phyloP scores from a whole-genome alignment of 768 basidiomycete genomes.

The Termitomyces sp. region DNA sequence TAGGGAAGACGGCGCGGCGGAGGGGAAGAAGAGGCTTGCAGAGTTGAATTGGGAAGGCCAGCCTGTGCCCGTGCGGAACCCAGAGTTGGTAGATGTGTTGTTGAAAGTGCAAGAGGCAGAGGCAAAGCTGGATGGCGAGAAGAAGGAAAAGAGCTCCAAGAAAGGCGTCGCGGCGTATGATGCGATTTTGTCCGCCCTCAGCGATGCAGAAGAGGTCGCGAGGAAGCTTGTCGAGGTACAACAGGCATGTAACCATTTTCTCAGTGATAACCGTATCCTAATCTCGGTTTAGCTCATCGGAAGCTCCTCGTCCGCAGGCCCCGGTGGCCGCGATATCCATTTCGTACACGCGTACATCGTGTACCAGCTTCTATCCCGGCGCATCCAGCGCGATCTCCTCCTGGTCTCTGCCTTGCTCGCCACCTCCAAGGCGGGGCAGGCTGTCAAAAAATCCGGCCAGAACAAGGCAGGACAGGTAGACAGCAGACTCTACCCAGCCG shows the following conservation, averaged over 20 bases:
- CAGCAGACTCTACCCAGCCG: constrained; percentile 71
- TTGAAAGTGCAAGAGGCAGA: constrained; percentile 80
- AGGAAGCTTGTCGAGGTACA: constrained; percentile 79
- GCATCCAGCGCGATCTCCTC: constrained; percentile 85
- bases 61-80: constrained; percentile 80
- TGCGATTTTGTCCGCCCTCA: constrained; percentile 73
- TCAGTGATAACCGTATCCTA: background rate
- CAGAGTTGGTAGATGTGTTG: constrained; percentile 86
- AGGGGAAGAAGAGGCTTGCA: constrained; percentile 48
- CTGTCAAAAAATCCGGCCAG: constrained; percentile 20
- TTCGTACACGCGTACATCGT: constrained; percentile 86
- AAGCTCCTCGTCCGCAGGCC: constrained; percentile 28
- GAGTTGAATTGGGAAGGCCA: constrained; percentile 75
- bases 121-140: constrained; percentile 39
- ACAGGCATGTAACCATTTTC: constrained; percentile 42
- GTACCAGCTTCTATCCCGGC: constrained; percentile 81
- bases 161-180: constrained; percentile 85
- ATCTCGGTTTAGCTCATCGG: constrained; percentile 28
- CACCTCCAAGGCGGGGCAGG: constrained; percentile 21
- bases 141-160: constrained; percentile 43
- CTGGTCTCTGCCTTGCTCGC: constrained; percentile 63
- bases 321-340: constrained; percentile 63
- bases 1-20: constrained; percentile 31
- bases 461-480: constrained; percentile 49
- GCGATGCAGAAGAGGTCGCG: constrained; percentile 86